These are phyloP conservation scores for Orbilia brochopaga DNA, from an alignment of 2,329 filamentous ascomycete species.

Conservation along the genomic window DNA sequence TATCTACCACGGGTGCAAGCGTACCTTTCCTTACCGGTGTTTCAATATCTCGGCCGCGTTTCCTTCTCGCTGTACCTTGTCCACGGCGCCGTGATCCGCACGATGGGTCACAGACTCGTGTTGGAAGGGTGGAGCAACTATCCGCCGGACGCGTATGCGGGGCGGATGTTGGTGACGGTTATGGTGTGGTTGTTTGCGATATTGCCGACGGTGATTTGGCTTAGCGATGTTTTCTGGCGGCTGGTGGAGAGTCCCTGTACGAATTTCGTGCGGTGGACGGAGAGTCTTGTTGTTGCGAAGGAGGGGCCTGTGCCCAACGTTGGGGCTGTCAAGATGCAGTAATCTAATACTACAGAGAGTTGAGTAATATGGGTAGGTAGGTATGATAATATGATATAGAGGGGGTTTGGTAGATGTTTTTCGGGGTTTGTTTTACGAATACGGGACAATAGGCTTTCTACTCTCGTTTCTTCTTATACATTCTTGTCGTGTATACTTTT, in stretches of 20 bases:
- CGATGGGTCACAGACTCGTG: slow-evolving; percentile 61
- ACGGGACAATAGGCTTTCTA: no score
- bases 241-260: slow-evolving; percentile 66
- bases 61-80: slow-evolving; percentile 69
- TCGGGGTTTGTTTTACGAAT: no score
- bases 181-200: slow-evolving; percentile 61
- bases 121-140: slow-evolving; percentile 62
- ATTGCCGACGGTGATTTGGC: slow-evolving; percentile 64
- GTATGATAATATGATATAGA: no score
- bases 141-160: slow-evolving; percentile 61
- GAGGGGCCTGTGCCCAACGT: slow-evolving; percentile 15
- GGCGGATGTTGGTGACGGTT: slow-evolving; percentile 62
- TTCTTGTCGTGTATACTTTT: no score
- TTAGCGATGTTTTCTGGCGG: slow-evolving; percentile 66
- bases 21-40: slow-evolving; percentile 62
- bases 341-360: no score
- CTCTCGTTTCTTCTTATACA: no score
- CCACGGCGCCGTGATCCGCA: slow-evolving; percentile 66
- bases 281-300: slow-evolving; percentile 55
- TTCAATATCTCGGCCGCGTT: slow-evolving; percentile 68
- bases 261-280: slow-evolving; percentile 65
- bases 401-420: no score
- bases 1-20: slow-evolving; percentile 60
- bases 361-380: no score
- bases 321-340: slow-evolving; percentile 18